phyloP scores from a whole-genome alignment of 441 rosid species.

The Jatropha multifida region DNA sequence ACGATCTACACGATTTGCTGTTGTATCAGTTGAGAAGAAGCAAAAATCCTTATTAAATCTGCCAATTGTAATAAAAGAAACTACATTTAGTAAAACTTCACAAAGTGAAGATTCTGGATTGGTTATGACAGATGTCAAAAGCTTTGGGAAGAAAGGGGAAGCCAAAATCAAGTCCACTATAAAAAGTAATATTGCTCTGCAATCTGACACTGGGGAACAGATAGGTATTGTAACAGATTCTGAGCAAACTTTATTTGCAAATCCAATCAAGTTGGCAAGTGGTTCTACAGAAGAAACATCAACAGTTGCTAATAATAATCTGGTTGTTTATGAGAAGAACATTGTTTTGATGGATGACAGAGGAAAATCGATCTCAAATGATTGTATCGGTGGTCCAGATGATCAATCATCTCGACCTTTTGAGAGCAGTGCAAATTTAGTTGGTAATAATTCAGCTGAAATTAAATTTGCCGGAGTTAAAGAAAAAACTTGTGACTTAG shows the following conservation, averaged over 20 bases:
- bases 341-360: not conserved
- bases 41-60: conserved; percentile 21
- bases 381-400: not conserved
- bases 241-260: conserved; percentile 7
- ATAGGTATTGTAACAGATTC: not conserved
- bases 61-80: conserved; percentile 10
- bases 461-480: not conserved
- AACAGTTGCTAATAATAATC: conserved; percentile 2
- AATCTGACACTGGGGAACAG: conserved; percentile 15
- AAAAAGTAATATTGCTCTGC: conserved; percentile 5
- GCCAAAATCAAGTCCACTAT: not conserved
- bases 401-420: conserved; percentile 14
- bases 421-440: conserved; percentile 8
- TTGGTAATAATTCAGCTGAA: conserved; percentile 20
- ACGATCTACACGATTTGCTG: conserved; percentile 19
- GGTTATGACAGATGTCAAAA: not conserved
- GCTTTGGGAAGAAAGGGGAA: conserved; percentile 11
- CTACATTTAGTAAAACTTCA: conserved; percentile 13
- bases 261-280: not conserved
- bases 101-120: conserved; percentile 19
- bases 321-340: not conserved
- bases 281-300: conserved; percentile 1
- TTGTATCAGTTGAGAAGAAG: conserved; percentile 27
- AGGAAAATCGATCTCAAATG: conserved; percentile 20
- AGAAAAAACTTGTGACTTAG: conserved; percentile 5